Base-by-base conservation (phyloP, 768 basidiomycete species). In the Boletus coccyginus region DNA sequence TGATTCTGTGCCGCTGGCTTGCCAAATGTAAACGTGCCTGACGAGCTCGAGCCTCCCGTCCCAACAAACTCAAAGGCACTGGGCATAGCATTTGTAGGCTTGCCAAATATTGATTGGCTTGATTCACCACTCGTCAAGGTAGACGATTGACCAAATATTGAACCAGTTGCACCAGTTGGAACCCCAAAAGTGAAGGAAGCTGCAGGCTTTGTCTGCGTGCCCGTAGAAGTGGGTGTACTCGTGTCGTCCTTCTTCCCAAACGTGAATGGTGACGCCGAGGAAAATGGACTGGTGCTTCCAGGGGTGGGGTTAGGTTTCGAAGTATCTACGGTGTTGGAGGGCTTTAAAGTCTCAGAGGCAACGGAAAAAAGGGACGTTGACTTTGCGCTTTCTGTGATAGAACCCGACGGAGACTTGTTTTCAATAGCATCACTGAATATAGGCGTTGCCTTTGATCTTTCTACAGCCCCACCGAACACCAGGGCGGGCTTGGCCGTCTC, bases 61-160 rank as follows among this genome's bases (percentile, higher is more conserved):
- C 70, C 70, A 57, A 14, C 13, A 54, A 76, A 75, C 31, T 72
- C 72, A 59, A 76, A 72, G 11, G 70, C 60, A 56, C 64, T 69
- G 2, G 71, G 58, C 6, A 63, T 58, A 13, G 53, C n/a, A 35
- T 60, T 60, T n/a, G 58, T 13, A 11, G 63, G 58, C 32, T 60
- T 71, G 31, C 56, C 53, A 44, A 67, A 57, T 29, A 48, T 2
- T 31, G 56, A 27, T 14, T 59, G 58, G 13, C 38, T 53, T 19
- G 60, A 53, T 33, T 58, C 50, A 27, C 51, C 48, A 16, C 39
- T 52, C 8, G 51, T 35, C 5, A 55, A 47, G 7, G 46, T 12
- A 10, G 47, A 52, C 7, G 49, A 31, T 42, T 66, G 64, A n/a
- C 58, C 53, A 38, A 59, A 58, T 29, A 45, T 29, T 9, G 58